Base-by-base conservation (phyloP, 352 stramenopile species). In the Phytophthora tubulina region DNA sequence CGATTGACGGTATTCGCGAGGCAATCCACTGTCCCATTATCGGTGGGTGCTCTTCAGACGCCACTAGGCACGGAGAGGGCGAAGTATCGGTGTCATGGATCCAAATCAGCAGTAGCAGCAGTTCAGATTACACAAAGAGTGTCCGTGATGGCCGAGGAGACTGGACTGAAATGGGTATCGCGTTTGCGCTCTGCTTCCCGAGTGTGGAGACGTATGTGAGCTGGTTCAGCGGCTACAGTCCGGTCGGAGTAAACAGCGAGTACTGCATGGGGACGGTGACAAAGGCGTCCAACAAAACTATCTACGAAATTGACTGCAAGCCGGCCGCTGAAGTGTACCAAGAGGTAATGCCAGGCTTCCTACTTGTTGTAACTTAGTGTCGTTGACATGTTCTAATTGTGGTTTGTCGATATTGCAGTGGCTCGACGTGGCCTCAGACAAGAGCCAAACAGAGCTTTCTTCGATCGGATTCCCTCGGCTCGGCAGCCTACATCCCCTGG, bases 201-300 rank as follows among this genome's bases (percentile, higher is more conserved):
- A 96, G 89, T 56, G 89, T 96, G 49, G 89, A 96, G 66, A 95
- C 88, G 31, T 90, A 92, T 41, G 86, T 95, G 50, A 90, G 85
- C 57, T 96, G 89, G 89, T 96, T 96, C 65, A 95, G 86, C 46
- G 88, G 89, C 31, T 95, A 96, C 62, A 91, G 80, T n/a, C 86
- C 89, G 4, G 83, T 95, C 3, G 84, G 85, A 8, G 73, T 85
- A 17, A 86, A 90, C 67, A 90, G 79, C 33, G 84, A 93, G 42
- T 91, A 92, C 53, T 96, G 89, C 74, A 94, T 94, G 86, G 89
- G 89, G 5, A 91, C 84, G 0, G 88, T 96, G 14, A 95, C 89
- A n/a, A 93, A 96, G 60, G 81, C 85, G 3, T 91, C 86, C 3
- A 91, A 88, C 74, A 95, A 95, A 65, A 92, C 76, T 5, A 94